These are phyloP conservation scores for Hagleromyces aurorensis DNA, from an alignment of 805 yeast species.

Conservation along the genomic window DNA sequence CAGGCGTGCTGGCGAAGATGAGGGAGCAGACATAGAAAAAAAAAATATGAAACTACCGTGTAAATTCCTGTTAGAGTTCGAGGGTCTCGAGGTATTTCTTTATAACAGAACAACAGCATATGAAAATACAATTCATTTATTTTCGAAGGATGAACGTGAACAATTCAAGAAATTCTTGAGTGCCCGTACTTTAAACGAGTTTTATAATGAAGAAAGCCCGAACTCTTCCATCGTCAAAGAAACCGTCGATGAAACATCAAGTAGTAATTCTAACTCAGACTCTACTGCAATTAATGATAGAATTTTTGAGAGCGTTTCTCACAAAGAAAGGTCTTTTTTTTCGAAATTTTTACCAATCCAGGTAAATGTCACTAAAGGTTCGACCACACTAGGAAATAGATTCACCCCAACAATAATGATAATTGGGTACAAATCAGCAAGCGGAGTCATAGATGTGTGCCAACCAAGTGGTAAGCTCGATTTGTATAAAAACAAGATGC, in stretches of 20 bases:
- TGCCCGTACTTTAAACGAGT: constrained; percentile 14
- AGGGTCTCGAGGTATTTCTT: constrained; percentile 76
- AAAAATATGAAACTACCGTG: constrained; percentile 47
- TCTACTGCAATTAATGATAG: constrained; percentile 14
- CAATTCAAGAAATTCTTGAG: constrained; percentile 17
- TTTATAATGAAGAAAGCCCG: constrained; percentile 11
- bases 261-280: constrained; percentile 3
- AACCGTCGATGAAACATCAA: constrained; percentile 11
- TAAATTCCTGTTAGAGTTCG: constrained; percentile 48
- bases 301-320: constrained; percentile 8
- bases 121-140: constrained; percentile 45
- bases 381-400: constrained; percentile 72
- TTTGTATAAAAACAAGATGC: constrained; percentile 40
- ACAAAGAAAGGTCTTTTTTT: constrained; percentile 14
- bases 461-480: constrained; percentile 48
- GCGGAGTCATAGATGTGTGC: constrained; percentile 48
- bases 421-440: constrained; percentile 46
- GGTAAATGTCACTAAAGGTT: constrained; percentile 52
- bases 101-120: constrained; percentile 78
- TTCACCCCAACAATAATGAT: constrained; percentile 68
- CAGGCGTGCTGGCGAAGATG: constrained; percentile 12
- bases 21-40: constrained; percentile 4
- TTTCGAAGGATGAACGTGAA: constrained; percentile 19
- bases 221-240: constrained; percentile 8
- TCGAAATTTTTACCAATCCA: constrained; percentile 53